A percentile compares a stretch with the other conserved stretches of the same genome.
Evolutionary conservation across 768 basidiomycete genomes (phyloP).

Genomic region (Tephrocybe sp.): DNA sequence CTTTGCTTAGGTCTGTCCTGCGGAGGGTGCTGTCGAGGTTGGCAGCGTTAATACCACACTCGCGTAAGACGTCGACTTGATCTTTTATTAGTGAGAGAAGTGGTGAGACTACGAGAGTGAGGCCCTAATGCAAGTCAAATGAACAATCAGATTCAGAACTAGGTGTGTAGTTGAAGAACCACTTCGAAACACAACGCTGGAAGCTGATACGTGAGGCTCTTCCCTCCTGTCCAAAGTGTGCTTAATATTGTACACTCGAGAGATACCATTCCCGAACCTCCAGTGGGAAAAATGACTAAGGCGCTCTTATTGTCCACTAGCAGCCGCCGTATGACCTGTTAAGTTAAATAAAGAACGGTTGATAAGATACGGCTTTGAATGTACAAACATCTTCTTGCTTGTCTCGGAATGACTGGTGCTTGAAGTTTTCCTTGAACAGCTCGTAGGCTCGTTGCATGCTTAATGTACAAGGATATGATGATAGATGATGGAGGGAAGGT

Average conservation of each 20-base stretch:
- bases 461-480: too few species aligned
- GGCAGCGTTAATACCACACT: conserved; percentile 12
- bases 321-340: conserved; percentile 12
- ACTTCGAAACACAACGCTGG: conserved; percentile 17
- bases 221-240: conserved; percentile 27
- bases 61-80: conserved; percentile 10
- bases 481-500: too few species aligned
- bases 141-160: neutral
- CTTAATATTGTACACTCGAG: neutral
- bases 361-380: too few species aligned
- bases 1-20: conserved; percentile 2
- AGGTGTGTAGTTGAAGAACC: neutral
- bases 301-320: conserved; percentile 12
- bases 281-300: conserved; percentile 16
- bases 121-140: conserved; percentile 3
- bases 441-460: too few species aligned
- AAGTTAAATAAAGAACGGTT: too few species aligned
- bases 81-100: too few species aligned
- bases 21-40: conserved; percentile 14
- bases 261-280: conserved; percentile 7
- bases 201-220: conserved; percentile 16
- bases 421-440: too few species aligned
- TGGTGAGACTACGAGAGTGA: conserved; percentile 1
- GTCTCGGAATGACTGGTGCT: too few species aligned
- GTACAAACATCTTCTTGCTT: too few species aligned